phyloP scores from a whole-genome alignment of 148 eudicot genomes.

The Chenopodium formosanum region DNA sequence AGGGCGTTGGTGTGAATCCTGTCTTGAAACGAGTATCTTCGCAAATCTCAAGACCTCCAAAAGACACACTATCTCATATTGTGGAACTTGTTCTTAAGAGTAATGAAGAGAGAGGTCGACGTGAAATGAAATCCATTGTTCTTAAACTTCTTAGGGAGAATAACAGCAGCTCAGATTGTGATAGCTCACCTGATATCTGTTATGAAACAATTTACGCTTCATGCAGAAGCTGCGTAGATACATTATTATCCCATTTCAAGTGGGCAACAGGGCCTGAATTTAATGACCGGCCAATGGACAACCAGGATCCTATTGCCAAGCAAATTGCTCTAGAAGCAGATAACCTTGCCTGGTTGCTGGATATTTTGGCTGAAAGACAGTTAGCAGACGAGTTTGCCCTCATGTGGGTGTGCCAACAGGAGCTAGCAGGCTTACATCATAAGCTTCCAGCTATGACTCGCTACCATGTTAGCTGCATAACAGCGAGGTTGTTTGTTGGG shows the following conservation, averaged over 20 bases:
- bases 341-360: conserved; percentile 82
- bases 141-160: conserved; percentile 81
- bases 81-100: conserved; percentile 81
- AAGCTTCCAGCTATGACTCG: conserved; percentile 57
- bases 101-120: conserved; percentile 77
- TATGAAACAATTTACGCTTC: conserved; percentile 62
- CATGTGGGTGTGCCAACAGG: conserved; percentile 76
- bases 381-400: conserved; percentile 75
- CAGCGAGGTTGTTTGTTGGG: conserved; percentile 82
- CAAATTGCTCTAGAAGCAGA: conserved; percentile 74
- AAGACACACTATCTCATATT: conserved; percentile 73
- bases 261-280: conserved; percentile 52
- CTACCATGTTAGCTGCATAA: conserved; percentile 63
- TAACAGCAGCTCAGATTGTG: conserved; percentile 40
- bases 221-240: conserved; percentile 54
- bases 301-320: conserved; percentile 50
- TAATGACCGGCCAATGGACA: conserved; percentile 24
- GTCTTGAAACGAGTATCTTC: conserved; percentile 78
- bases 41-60: conserved; percentile 47
- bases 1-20: conserved; percentile 56
- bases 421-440: conserved; percentile 62
- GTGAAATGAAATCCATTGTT: conserved; percentile 85
- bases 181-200: conserved; percentile 53
- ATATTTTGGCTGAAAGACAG: conserved; percentile 74
- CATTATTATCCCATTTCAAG: conserved; percentile 46